phyloP scores from a whole-genome alignment of 176 grass and related monocot species.

The Zea luxurians region DNA sequence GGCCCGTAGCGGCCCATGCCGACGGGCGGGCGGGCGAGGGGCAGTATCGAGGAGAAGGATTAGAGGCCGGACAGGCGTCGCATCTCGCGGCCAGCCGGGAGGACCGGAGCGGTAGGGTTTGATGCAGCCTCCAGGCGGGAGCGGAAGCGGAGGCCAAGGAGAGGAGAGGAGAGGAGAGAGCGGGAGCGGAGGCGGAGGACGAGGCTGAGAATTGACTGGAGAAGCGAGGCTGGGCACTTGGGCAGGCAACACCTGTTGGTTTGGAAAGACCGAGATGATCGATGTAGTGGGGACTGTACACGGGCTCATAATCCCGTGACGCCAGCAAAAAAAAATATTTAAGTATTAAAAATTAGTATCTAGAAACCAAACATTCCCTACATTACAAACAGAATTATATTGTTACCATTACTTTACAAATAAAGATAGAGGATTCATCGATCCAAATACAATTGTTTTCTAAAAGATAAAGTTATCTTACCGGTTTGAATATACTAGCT shows the following conservation, averaged over 20 bases:
- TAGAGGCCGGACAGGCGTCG: slow-evolving; percentile 24
- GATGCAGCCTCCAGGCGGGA: background rate
- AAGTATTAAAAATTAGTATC: too few relatives aligned
- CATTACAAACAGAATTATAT: too few relatives aligned
- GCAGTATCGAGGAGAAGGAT: slow-evolving; percentile 6
- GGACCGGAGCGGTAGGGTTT: slow-evolving; percentile 42
- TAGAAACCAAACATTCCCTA: too few relatives aligned
- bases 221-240: background rate
- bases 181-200: background rate
- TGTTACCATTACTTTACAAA: too few relatives aligned
- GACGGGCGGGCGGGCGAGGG: slow-evolving; percentile 22
- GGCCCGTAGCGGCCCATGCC: slow-evolving; percentile 44
- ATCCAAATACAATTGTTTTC: too few relatives aligned
- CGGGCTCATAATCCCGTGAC: too few relatives aligned
- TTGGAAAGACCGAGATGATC: slow-evolving; percentile 42
- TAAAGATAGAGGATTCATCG: too few relatives aligned
- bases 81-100: slow-evolving; percentile 32
- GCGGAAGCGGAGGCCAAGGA: background rate
- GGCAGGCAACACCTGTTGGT: slow-evolving; percentile 48
- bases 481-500: too few relatives aligned
- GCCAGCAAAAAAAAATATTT: too few relatives aligned
- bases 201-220: slow-evolving; percentile 47
- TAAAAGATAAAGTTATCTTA: too few relatives aligned
- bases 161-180: background rate
- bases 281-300: background rate